Evolutionary conservation across 129 eudicot species (phyloP).

Genomic region (Apium graveolens): DNA sequence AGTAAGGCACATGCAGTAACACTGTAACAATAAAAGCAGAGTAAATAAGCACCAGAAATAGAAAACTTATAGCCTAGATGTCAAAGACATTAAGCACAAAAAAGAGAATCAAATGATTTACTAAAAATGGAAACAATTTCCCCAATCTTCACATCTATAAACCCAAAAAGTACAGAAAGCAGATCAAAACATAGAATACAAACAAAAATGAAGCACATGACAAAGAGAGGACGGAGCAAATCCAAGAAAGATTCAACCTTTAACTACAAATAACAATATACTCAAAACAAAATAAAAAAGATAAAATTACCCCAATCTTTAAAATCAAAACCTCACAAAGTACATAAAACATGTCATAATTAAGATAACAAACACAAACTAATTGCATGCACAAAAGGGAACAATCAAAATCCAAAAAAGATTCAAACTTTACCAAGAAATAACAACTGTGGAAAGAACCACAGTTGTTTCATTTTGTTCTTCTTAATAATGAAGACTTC

Average conservation of each 20-base stretch:
- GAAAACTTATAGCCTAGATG: background rate
- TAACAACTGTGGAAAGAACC: too few relatives aligned
- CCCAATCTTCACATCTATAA: background rate
- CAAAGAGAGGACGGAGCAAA: background rate
- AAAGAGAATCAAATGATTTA: background rate
- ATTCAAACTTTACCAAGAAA: too few relatives aligned
- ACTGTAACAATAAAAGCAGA: background rate
- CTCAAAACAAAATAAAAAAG: background rate
- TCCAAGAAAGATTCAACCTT: background rate
- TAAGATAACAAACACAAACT: background rate
- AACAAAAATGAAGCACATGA: background rate
- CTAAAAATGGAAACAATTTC: background rate
- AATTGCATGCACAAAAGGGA: background rate
- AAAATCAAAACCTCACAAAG: too few relatives aligned
- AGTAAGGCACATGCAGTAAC: background rate
- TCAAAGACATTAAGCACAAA: background rate
- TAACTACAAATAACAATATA: background rate
- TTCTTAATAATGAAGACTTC: background rate
- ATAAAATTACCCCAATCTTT: background rate
- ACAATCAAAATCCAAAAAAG: background rate
- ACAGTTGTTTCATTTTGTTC: background rate
- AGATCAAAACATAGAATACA: background rate
- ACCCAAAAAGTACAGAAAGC: background rate
- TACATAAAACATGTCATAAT: too few relatives aligned
- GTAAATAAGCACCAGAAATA: background rate